These are phyloP conservation scores for Colletotrichum gloeosporioides DNA, from an alignment of 2,329 filamentous ascomycete species.

Conservation along the genomic window DNA sequence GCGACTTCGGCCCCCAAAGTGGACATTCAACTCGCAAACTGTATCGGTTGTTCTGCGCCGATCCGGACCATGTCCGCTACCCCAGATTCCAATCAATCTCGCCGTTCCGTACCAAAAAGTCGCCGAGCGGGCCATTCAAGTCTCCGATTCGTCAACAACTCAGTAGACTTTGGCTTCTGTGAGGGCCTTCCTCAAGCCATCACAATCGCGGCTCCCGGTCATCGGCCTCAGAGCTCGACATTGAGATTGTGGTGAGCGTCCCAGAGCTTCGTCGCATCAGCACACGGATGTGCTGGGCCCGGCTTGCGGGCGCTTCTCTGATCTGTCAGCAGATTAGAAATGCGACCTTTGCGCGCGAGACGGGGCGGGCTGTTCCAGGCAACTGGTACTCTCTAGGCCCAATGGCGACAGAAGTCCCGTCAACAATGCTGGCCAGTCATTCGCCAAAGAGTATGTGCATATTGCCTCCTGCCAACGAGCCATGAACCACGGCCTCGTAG, in stretches of 20 bases:
- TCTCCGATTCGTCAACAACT: background rate
- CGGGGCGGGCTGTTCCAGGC: background rate
- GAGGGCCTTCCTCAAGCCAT: background rate
- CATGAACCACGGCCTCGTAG: conserved; percentile 1
- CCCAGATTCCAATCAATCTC: background rate
- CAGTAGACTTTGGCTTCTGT: background rate
- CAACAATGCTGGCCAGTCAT: background rate
- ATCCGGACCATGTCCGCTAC: conserved; percentile 1
- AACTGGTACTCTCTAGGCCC: background rate
- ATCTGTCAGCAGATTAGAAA: conserved; percentile 10
- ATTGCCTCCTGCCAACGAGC: background rate
- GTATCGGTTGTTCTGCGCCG: background rate
- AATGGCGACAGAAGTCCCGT: background rate
- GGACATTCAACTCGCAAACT: background rate
- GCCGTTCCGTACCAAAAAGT: background rate
- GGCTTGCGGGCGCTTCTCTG: background rate
- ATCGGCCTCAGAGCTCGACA: background rate
- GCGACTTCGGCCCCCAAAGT: background rate
- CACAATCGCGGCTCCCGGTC: background rate
- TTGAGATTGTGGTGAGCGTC: background rate
- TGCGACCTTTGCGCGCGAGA: background rate
- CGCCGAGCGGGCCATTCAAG: background rate
- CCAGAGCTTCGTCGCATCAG: background rate
- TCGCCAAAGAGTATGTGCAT: background rate
- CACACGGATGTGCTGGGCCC: background rate